Base-by-base conservation (phyloP, 108 stramenopile genomes). In the Chaetoceros muelleri region DNA sequence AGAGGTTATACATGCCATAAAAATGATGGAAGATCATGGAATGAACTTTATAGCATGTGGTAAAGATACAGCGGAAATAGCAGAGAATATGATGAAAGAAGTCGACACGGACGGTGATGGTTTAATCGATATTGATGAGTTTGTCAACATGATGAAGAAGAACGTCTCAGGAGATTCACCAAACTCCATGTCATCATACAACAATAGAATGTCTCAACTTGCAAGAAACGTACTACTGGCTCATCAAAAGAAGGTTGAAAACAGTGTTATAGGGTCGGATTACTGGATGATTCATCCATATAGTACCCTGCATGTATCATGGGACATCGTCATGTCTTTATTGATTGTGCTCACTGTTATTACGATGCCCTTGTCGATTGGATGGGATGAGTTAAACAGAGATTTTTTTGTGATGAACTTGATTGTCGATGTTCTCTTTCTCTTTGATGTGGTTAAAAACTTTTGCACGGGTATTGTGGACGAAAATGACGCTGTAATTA, bases 381-480 rank as follows among this genome's bases (percentile, higher is more conserved):
- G 73, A 29, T 81, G 76, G 71, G 79, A 81, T 44, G 64, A 75
- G 30, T 29, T 77, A 3, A 75, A 71, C n/a, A 65, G 67, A 30
- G 13, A 28, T 28, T 46, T 81, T 45, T 61, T 57, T 24, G 45
- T 20, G 17, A 66, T 73, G 69, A 80, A 79, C 34, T 55, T 85
- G 18, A 29, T 53, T 5, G 65, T 85, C 25, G 78, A 85, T 53
- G 45, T 71, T 21, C 50, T 82, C 28, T 85, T 85, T 50, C 44
- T 79, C 19, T 31, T 79, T 19, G 84, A 85, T 52, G 76, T 85
- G 2, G 64, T 60, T 61, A 77, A 79, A 64, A 76, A 75, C 48
- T 84, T 84, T 59, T 73, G 68, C 68, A 84, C 83, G 21, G 79
- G 79, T 34, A 72, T 61, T 53, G 28, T 72, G 16, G 77, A 79